These are phyloP conservation scores for Calendula officinalis DNA, from an alignment of 129 eudicot genomes.

Conservation along the genomic window DNA sequence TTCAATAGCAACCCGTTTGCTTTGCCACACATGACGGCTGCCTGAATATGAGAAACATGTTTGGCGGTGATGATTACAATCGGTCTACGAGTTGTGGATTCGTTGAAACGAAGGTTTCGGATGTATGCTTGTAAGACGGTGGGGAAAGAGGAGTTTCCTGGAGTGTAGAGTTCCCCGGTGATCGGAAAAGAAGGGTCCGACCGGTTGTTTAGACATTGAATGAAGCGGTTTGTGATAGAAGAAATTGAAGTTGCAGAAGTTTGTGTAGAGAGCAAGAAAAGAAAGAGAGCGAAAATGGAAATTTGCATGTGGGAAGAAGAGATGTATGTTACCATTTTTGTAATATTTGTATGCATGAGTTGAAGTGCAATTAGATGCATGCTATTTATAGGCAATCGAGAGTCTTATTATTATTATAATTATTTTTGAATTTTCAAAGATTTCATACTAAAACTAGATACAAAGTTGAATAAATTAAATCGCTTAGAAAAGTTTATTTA, in stretches of 20 bases:
- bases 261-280: conserved; percentile 25
- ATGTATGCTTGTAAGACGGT: conserved; percentile 32
- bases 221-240: conserved; percentile 18
- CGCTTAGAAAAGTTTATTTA: neutral
- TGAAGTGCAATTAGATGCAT: neutral
- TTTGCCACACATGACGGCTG: conserved; percentile 28
- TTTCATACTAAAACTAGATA: neutral
- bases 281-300: conserved; percentile 13
- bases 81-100: conserved; percentile 35
- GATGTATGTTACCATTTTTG: conserved; percentile 1
- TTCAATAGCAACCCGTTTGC: conserved; percentile 25
- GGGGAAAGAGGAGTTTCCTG: conserved; percentile 31
- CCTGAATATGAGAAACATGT: conserved; percentile 39
- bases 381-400: conserved; percentile 16
- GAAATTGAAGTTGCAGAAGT: conserved; percentile 5
- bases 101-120: conserved; percentile 38
- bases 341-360: conserved; percentile 9
- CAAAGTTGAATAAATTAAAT: neutral
- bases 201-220: conserved; percentile 30
- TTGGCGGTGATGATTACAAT: conserved; percentile 33
- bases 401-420: neutral
- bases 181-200: conserved; percentile 29
- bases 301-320: conserved; percentile 21
- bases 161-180: conserved; percentile 25
- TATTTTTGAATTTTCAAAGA: neutral